A percentile compares a stretch with the other conserved stretches of the same genome.
Evolutionary conservation across 495 filamentous ascomycete species (phyloP).

Genomic region (Aspergillus biplanus): DNA sequence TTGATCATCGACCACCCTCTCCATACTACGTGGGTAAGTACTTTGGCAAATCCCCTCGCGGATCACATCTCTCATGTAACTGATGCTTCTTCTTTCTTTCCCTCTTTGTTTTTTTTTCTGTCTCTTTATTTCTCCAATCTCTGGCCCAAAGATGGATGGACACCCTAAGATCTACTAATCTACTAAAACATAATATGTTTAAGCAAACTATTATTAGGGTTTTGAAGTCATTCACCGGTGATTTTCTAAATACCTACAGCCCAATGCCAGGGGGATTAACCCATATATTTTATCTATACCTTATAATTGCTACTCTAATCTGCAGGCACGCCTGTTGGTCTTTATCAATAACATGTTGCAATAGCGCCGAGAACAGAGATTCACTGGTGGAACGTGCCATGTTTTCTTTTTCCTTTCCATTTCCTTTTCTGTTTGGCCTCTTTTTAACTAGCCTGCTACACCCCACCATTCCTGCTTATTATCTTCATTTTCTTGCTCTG

Average conservation of each 20-base stretch:
- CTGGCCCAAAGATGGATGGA: neutral
- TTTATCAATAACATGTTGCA: conserved; percentile 8
- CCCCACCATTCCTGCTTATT: conserved; percentile 18
- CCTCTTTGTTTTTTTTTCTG: neutral
- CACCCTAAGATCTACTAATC: neutral
- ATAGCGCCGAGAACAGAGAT: conserved; percentile 20
- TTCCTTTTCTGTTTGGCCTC: conserved; percentile 17
- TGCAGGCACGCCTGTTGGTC: neutral
- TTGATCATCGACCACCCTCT: neutral
- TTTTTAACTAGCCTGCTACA: conserved; percentile 11
- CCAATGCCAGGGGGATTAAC: neutral
- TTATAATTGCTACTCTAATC: neutral
- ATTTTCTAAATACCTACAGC: neutral
- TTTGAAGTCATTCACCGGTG: neutral
- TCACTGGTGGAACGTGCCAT: conserved; percentile 18
- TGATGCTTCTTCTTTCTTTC: conserved; percentile 1
- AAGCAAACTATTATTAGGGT: neutral
- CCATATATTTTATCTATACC: neutral
- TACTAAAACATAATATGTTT: neutral
- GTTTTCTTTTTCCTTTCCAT: conserved; percentile 23
- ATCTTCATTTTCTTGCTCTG: neutral
- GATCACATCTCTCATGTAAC: neutral
- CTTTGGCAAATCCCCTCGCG: neutral
- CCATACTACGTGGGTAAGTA: neutral
- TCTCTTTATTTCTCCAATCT: conserved; percentile 4